phyloP scores from a whole-genome alignment of 495 filamentous ascomycete species.

The Entonaema liquescens region DNA sequence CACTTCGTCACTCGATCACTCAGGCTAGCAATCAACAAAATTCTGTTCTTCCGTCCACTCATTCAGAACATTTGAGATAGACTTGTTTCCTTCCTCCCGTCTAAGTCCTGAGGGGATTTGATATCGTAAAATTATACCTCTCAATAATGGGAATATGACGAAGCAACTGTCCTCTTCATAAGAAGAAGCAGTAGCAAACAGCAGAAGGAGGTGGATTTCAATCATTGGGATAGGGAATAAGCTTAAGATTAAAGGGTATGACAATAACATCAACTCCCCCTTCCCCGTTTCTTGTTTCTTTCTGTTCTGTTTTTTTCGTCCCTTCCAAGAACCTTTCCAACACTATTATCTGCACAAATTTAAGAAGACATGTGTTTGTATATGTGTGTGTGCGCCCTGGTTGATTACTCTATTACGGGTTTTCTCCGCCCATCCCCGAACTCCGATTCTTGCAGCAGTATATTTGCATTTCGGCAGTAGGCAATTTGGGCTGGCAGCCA shows the following conservation, averaged over 20 bases:
- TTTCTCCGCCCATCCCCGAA: slow-evolving; percentile 38
- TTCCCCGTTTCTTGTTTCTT: slow-evolving; percentile 6
- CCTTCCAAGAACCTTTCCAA: slow-evolving; percentile 20
- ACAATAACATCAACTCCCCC: slow-evolving; percentile 45
- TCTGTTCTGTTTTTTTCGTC: neutral
- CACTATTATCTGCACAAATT: slow-evolving; percentile 40
- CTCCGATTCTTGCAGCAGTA: slow-evolving; percentile 39
- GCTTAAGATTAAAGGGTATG: slow-evolving; percentile 44
- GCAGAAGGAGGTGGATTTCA: slow-evolving; percentile 30
- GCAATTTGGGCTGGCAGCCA: slow-evolving; percentile 36
- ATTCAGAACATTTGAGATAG: slow-evolving; percentile 34
- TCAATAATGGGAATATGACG: slow-evolving; percentile 42
- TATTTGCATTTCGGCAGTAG: slow-evolving; percentile 37
- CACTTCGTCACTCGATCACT: slow-evolving; percentile 18
- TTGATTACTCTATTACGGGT: slow-evolving; percentile 39
- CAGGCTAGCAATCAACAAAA: slow-evolving; percentile 24
- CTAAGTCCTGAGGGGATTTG: slow-evolving; percentile 24
- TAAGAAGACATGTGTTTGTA: slow-evolving; percentile 37
- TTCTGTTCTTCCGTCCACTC: slow-evolving; percentile 16
- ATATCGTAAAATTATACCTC: slow-evolving; percentile 40
- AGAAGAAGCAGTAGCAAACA: slow-evolving; percentile 30
- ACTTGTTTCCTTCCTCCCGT: slow-evolving; percentile 30
- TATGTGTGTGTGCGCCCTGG: slow-evolving; percentile 42
- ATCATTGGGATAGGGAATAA: slow-evolving; percentile 24
- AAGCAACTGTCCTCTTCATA: slow-evolving; percentile 37